A percentile compares a stretch with the other conserved stretches of the same genome.
These are phyloP conservation scores for Microsporum audouinii DNA, from an alignment of 2,329 filamentous ascomycete species.

Conservation along the genomic window DNA sequence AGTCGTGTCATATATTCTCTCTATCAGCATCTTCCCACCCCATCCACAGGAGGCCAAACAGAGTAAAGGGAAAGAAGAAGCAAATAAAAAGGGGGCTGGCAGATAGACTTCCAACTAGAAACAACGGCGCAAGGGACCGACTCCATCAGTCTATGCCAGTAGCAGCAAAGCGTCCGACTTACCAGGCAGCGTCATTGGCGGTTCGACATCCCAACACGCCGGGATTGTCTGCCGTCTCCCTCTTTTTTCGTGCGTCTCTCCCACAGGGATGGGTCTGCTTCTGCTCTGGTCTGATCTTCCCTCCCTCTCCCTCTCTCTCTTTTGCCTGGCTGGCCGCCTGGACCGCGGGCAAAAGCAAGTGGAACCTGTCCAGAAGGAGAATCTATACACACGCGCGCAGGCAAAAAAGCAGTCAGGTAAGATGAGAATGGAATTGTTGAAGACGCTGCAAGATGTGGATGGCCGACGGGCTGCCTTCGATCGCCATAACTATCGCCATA, in stretches of 20 bases:
- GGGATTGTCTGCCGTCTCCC: slow-evolving; percentile 2
- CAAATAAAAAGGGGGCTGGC: neutral
- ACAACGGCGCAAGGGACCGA: slow-evolving; percentile 1
- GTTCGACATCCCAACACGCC: neutral
- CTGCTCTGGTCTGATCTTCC: no score
- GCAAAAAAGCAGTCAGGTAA: neutral
- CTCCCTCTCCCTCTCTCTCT: neutral
- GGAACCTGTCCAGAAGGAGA: neutral
- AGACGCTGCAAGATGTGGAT: neutral
- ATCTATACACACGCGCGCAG: neutral
- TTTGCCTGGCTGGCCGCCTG: neutral
- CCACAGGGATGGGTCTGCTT: neutral
- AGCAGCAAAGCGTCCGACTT: neutral
- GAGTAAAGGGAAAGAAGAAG: neutral
- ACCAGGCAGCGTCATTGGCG: neutral
- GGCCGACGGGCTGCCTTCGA: no score
- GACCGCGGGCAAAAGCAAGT: neutral
- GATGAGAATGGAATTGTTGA: neutral
- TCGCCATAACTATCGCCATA: neutral
- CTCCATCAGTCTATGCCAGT: slow-evolving; percentile 2
- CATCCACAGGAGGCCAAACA: neutral
- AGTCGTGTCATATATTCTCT: neutral
- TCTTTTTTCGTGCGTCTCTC: neutral
- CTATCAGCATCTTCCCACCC: neutral
- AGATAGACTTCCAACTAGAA: slow-evolving; percentile 1